Evolutionary conservation across 2,329 filamentous ascomycete species (phyloP).

Genomic region (Cladophialophora yegresii): DNA sequence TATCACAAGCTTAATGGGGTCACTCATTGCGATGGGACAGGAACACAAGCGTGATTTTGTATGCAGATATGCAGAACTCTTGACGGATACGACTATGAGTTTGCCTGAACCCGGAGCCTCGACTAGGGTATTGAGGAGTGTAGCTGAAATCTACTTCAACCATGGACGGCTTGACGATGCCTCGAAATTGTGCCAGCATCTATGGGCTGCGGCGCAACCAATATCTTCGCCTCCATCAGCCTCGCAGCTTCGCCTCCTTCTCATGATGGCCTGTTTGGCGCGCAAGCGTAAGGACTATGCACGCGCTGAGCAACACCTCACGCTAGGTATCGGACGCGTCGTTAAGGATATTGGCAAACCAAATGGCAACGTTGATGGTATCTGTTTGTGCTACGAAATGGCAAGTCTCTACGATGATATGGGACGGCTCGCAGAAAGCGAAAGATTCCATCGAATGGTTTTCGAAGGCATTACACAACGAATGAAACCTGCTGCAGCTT

Average conservation of each 20-base stretch:
- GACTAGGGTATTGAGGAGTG: background rate
- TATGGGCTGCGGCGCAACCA: constrained; percentile 5
- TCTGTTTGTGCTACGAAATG: background rate
- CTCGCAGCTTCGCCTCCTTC: background rate
- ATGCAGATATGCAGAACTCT: constrained; percentile 1
- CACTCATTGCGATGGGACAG: background rate
- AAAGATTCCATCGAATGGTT: background rate
- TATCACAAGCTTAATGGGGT: background rate
- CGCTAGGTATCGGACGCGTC: background rate
- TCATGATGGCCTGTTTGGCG: background rate
- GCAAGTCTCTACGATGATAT: background rate
- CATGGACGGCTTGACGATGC: background rate
- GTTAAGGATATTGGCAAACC: background rate
- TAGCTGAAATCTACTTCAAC: background rate
- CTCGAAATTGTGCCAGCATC: background rate
- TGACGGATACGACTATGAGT: background rate
- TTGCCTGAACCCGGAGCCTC: background rate
- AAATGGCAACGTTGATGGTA: background rate
- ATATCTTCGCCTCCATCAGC: background rate
- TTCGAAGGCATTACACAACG: background rate
- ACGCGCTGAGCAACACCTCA: background rate
- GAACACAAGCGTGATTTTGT: background rate
- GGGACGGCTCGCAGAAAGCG: background rate
- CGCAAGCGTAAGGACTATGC: background rate
- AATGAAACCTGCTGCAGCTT: fast-evolving